Evolutionary conservation across 2,329 filamentous ascomycete genomes (phyloP).

Genomic region (Orbilia quercus): DNA sequence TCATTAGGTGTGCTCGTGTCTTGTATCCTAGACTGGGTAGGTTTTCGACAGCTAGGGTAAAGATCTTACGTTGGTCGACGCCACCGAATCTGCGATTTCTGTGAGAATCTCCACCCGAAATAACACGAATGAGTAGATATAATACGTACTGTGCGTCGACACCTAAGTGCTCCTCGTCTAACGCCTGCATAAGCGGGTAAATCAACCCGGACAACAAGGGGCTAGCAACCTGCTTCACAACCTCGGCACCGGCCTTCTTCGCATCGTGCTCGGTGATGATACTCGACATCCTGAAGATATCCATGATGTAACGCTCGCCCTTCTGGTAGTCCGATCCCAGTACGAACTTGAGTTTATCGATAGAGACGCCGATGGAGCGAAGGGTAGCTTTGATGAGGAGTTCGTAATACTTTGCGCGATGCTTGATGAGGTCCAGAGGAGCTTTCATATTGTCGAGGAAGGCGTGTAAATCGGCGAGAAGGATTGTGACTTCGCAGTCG

Average conservation of each 20-base stretch:
- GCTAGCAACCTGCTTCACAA: conserved; percentile 90
- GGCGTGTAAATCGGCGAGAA: conserved; percentile 75
- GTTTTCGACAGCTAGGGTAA: conserved; percentile 84
- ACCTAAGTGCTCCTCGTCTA: conserved; percentile 89
- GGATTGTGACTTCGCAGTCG: conserved; percentile 82
- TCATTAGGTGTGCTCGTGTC: conserved; percentile 79
- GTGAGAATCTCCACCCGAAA: neutral
- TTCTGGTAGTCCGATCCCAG: conserved; percentile 86
- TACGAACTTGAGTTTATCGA: conserved; percentile 83
- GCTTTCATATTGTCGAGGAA: conserved; percentile 88
- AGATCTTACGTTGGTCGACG: conserved; percentile 88
- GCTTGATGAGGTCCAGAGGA: conserved; percentile 85
- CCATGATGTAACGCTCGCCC: conserved; percentile 81
- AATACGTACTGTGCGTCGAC: conserved; percentile 78
- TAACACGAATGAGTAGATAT: neutral
- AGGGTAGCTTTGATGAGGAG: conserved; percentile 79
- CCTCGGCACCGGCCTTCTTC: conserved; percentile 89
- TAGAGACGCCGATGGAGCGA: conserved; percentile 79
- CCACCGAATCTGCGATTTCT: conserved; percentile 64
- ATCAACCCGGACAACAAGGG: conserved; percentile 78
- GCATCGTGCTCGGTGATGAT: conserved; percentile 81
- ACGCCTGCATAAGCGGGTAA: conserved; percentile 87
- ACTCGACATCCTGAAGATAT: conserved; percentile 80
- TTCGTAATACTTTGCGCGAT: conserved; percentile 85
- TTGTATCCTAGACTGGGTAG: conserved; percentile 87